These are phyloP conservation scores for Zygosaccharomyces lentus DNA, from an alignment of 805 yeast genomes.

Conservation along the genomic window DNA sequence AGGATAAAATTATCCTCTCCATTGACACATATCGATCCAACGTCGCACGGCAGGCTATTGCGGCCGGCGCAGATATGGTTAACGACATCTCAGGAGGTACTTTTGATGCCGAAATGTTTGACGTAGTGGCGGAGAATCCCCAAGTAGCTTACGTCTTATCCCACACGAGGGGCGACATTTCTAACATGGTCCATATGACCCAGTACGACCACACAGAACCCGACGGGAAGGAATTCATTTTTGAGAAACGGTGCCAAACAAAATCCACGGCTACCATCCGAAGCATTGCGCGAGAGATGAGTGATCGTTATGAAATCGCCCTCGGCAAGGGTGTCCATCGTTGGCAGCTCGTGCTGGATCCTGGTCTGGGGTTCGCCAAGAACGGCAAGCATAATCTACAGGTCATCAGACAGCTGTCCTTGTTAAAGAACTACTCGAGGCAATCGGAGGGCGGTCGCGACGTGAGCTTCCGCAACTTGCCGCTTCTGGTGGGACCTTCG, in stretches of 20 bases:
- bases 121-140: constrained; percentile 60
- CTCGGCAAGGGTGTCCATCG: constrained; percentile 59
- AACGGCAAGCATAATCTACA: constrained; percentile 62
- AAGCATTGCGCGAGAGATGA: constrained; percentile 63
- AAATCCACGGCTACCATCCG: constrained; percentile 41
- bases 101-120: constrained; percentile 62
- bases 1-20: constrained; percentile 51
- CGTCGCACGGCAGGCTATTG: constrained; percentile 67
- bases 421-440: constrained; percentile 46
- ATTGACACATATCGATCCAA: constrained; percentile 81
- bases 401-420: constrained; percentile 49
- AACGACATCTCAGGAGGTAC: constrained; percentile 86
- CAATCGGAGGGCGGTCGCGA: constrained; percentile 21
- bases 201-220: constrained; percentile 41
- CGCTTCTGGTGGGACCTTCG: constrained; percentile 81
- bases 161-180: constrained; percentile 81
- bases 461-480: constrained; percentile 40
- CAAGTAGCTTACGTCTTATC: constrained; percentile 72
- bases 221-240: constrained; percentile 18
- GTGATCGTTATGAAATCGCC: constrained; percentile 52
- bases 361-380: constrained; percentile 97
- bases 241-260: constrained; percentile 15
- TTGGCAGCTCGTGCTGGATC: constrained; percentile 92
- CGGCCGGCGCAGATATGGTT: constrained; percentile 82
- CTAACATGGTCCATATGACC: constrained; percentile 61